These are phyloP conservation scores for Cantharellus anzutake DNA, from an alignment of 768 basidiomycete species.

Conservation along the genomic window DNA sequence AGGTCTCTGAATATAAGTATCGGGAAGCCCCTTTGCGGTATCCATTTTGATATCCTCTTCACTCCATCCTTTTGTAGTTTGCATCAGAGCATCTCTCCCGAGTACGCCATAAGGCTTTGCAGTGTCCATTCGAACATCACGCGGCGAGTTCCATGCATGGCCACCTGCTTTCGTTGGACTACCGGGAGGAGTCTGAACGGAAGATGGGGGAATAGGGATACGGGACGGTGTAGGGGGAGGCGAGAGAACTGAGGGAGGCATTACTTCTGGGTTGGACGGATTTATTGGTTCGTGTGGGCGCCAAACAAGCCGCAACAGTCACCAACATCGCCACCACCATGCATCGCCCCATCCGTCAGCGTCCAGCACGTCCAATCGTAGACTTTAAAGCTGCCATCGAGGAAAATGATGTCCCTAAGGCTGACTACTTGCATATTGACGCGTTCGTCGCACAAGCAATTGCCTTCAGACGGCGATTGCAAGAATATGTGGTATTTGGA, in stretches of 20 bases:
- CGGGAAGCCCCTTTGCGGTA: constrained; percentile 30
- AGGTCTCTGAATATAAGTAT: constrained; percentile 11
- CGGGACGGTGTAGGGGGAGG: background rate
- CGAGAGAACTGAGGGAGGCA: background rate
- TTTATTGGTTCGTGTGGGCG: too few relatives aligned
- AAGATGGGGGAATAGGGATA: background rate
- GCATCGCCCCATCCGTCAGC: background rate
- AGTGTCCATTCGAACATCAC: constrained; percentile 4
- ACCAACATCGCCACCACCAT: background rate
- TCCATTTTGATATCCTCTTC: constrained; percentile 37
- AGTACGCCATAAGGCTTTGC: background rate
- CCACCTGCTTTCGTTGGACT: background rate
- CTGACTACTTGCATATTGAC: background rate
- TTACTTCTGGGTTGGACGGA: background rate
- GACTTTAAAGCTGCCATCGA: background rate
- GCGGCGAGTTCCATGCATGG: background rate
- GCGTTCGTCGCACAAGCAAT: background rate
- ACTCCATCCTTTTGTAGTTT: constrained; percentile 43
- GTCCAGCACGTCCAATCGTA: background rate
- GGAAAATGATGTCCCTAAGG: background rate
- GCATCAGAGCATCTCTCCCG: constrained; percentile 48
- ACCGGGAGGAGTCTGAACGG: background rate
- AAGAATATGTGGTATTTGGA: constrained; percentile 1
- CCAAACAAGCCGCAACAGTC: background rate
- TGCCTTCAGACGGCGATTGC: background rate